A percentile compares a stretch with the other conserved stretches of the same genome.
Evolutionary conservation across 108 stramenopile species (phyloP).

Genomic region (Skeletonema grethae): DNA sequence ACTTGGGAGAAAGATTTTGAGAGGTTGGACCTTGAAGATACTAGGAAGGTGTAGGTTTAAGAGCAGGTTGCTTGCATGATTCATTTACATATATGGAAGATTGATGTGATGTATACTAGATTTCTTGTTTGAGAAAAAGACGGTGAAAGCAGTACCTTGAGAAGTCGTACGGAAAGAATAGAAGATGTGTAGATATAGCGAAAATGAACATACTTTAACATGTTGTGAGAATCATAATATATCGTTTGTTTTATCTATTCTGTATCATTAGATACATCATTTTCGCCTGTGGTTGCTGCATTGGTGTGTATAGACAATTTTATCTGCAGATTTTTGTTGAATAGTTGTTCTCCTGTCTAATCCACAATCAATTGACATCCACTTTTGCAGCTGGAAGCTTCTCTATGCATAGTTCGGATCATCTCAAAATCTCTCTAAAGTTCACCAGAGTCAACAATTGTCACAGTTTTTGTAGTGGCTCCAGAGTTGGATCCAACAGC

Average conservation of each 20-base stretch:
- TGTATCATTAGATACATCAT: not conserved
- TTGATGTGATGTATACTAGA: not conserved
- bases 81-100: not conserved
- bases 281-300: too few species aligned
- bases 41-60: constrained; percentile 33
- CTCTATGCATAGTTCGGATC: not conserved
- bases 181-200: not conserved
- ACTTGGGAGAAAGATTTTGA: constrained; percentile 49
- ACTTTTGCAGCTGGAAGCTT: not conserved
- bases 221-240: not conserved
- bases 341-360: too few species aligned
- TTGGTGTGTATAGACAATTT: not conserved
- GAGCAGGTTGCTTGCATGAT: too few species aligned
- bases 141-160: not conserved
- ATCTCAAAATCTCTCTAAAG: constrained; percentile 36
- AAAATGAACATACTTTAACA: constrained; percentile 1
- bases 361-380: not conserved
- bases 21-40: constrained; percentile 49
- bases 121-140: not conserved
- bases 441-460: constrained; percentile 92
- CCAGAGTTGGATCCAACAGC: constrained; percentile 79
- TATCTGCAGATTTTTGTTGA: not conserved
- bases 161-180: not conserved
- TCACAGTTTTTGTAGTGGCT: constrained; percentile 68
- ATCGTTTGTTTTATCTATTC: not conserved